Conservation (phyloP, 257 asterid genomes). For the Echites panduratus region DNA sequence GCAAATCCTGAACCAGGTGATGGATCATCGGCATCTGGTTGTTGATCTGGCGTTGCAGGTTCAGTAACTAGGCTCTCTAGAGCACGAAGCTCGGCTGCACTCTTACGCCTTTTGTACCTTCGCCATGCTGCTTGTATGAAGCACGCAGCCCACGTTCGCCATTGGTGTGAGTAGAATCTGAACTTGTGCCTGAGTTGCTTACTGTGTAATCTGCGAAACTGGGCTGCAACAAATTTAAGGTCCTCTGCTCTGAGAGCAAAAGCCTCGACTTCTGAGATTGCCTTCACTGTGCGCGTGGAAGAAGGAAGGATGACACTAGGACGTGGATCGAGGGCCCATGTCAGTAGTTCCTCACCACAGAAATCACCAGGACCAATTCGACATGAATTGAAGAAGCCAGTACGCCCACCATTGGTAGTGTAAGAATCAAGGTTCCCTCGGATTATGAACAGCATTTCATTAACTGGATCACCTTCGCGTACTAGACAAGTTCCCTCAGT, state of each 20-base stretch:
- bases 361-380: slow-evolving; percentile 83
- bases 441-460: slow-evolving; percentile 83
- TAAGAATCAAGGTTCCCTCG: slow-evolving; percentile 87
- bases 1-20: slow-evolving; percentile 32
- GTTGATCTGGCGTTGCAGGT: slow-evolving; percentile 5
- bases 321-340: slow-evolving; percentile 96
- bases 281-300: slow-evolving; percentile 83
- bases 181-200: slow-evolving; percentile 86
- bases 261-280: slow-evolving; percentile 82
- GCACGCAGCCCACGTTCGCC: slow-evolving; percentile 93
- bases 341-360: slow-evolving; percentile 92
- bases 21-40: slow-evolving; percentile 7
- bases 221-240: slow-evolving; percentile 76
- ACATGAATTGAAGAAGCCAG: slow-evolving; percentile 91
- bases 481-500: slow-evolving; percentile 72
- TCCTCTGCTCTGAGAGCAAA: slow-evolving; percentile 83
- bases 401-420: slow-evolving; percentile 94
- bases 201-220: slow-evolving; percentile 80
- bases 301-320: slow-evolving; percentile 82
- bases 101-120: slow-evolving; percentile 52
- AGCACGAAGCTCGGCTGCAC: slow-evolving; percentile 44
- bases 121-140: slow-evolving; percentile 92
- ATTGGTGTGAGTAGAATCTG: slow-evolving; percentile 90
- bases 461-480: slow-evolving; percentile 93
- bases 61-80: slow-evolving; percentile 30